Evolutionary conservation across 306 rosid genomes (phyloP), one percentile per base, ranked within the genome.

Genomic region (Cyamopsis tetragonoloba): DNA sequence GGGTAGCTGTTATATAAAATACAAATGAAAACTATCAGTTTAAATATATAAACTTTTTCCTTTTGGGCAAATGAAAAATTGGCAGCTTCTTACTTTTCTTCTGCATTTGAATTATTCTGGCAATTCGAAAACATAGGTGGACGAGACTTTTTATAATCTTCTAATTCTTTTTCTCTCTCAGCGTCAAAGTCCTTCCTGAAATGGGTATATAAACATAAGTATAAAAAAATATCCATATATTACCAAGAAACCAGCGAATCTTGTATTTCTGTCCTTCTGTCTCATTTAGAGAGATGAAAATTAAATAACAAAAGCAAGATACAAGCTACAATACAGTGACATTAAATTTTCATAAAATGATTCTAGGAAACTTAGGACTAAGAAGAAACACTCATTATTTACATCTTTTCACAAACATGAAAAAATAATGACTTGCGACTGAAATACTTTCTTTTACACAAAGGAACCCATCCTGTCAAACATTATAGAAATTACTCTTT

Each of bases 181-280:
- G 69, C 56, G 53, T 91, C 96, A 77, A 81, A 91, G 44, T 87
- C 88, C 82, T 73, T 89, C 92, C 98, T 91, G 85, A 62, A 70
- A 51, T 66, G 71, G 53, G 57, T 60, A 60, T 31, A n/a, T n/a
- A 61, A 23, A 49, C 17, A 60, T 28, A 53, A 46, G 44, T 7
- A 64, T 63, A 20, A 77, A 68, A 20, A 31, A 15, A 18, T 13
- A 35, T 1, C 19, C 22, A 46, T n/a, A 15, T 15, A 66, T 7
- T 1, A 42, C 51, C 19, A 26, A n/a, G 56, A 61, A 7, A 46
- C 38, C 6, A 4, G 13, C 6, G 39, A 49, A 27, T 44, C 12
- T 26, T 12, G 42, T 49, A 63, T 24, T 69, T 60, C 41, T 51
- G 17, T 24, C 39, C 27, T 23, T 60, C 23, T 41, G 44, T 44